Evolutionary conservation across 208 protist genomes (phyloP), one percentile per base, ranked within the genome.

Genomic region (Vickermania spadyakhi): DNA sequence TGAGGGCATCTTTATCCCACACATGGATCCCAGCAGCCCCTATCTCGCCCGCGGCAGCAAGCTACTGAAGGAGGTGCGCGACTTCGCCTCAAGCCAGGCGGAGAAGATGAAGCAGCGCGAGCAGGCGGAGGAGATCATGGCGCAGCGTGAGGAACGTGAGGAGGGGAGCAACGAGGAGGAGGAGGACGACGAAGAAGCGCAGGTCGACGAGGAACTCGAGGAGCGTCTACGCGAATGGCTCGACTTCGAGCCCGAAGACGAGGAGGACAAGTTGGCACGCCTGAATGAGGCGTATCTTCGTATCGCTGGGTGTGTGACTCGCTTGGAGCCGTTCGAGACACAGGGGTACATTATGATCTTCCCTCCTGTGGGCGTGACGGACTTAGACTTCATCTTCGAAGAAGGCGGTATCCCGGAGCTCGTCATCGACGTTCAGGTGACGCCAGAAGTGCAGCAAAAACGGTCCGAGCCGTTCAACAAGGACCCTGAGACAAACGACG

Each of bases 331-430:
- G n/a, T 96, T 96, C 49, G 81, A 88, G 29, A 82, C 76, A 22
- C 63, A 81, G 28, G 89, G 89, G 42, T 96, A 96, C 70, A 71
- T 87, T 54, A 88, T 96, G 80, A 75, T 93, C 42, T 87, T 84
- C 36, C 73, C 76, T 0, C 80, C 84, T 14, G 86, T 91, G 62
- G 81, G 84, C 13, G 84, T 87, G 14, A 68, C 60, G 41, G 89
- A 93, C 58, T 64, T 93, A 3, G 82, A 92, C 41, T 53, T 92
- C 21, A 69, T 96, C 22, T 88, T 86, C 51, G 60, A 56, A 27
- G 73, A 78, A 27, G 79, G 73, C 13, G 66, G 76, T 56, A 80
- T 91, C 51, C 89, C 89, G 7, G 86, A 96, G 64, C 71, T 78
- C 11, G 73, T 86, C 58, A 30, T 96, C 50, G 62, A 82, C 45